Evolutionary conservation across 2,329 filamentous ascomycete species (phyloP).

Genomic region (Microdochium bolleyi): DNA sequence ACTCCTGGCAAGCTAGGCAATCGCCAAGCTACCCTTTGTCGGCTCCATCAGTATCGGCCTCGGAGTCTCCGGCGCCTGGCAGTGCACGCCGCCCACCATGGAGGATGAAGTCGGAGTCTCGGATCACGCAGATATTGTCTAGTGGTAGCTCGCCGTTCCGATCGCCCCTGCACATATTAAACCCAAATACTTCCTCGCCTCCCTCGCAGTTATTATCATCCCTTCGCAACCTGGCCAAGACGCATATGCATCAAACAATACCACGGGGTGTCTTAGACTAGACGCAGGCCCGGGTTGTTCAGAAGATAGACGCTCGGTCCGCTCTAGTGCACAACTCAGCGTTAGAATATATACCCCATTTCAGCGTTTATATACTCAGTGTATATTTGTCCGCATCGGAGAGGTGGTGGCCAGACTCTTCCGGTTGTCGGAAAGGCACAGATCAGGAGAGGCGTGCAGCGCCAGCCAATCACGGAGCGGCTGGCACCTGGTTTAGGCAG

Average conservation of each 20-base stretch:
- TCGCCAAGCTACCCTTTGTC: not conserved
- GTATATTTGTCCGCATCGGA: too few relatives aligned
- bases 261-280: not conserved
- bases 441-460: too few relatives aligned
- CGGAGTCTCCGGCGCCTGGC: not conserved
- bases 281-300: too few relatives aligned
- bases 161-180: not conserved
- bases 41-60: not conserved
- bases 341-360: too few relatives aligned
- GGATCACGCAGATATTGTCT: not conserved
- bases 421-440: too few relatives aligned
- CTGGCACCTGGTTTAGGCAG: too few relatives aligned
- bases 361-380: too few relatives aligned
- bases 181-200: not conserved
- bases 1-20: conserved; percentile 6
- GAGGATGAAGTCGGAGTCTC: not conserved
- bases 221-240: not conserved
- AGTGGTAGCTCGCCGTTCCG: not conserved
- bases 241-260: not conserved
- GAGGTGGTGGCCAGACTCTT: too few relatives aligned
- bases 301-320: too few relatives aligned
- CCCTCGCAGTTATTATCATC: not conserved
- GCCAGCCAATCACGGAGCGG: too few relatives aligned
- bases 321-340: too few relatives aligned
- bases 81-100: not conserved